Conservation (phyloP, 768 basidiomycete species). For the Ramaria rubella region DNA sequence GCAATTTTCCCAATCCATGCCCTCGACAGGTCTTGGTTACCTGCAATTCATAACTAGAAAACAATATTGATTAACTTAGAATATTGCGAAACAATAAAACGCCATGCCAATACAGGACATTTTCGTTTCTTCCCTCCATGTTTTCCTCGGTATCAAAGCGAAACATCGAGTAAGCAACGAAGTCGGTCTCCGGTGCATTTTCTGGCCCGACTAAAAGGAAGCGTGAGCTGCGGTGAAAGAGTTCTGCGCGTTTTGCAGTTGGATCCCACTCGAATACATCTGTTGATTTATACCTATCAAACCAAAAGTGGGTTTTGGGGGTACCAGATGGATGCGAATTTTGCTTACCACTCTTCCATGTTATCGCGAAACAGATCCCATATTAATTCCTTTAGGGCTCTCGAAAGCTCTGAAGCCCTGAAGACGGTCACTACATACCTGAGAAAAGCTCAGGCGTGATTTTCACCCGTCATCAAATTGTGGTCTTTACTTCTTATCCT, state of each 20-base stretch:
- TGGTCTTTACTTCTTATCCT: conserved; percentile 1
- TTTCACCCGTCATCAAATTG: neutral
- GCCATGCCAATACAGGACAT: conserved; percentile 65
- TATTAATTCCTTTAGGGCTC: neutral
- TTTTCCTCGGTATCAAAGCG: conserved; percentile 65
- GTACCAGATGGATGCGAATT: neutral
- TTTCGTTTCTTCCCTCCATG: conserved; percentile 27
- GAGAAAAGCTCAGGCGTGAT: neutral
- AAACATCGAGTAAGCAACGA: conserved; percentile 48
- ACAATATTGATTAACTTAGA: neutral
- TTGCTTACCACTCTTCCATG: conserved; percentile 6
- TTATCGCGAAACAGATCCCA: conserved; percentile 4
- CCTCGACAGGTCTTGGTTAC: conserved; percentile 39
- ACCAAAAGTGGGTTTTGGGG: neutral
- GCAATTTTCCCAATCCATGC: conserved; percentile 49
- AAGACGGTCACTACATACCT: neutral
- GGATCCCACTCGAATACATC: conserved; percentile 56
- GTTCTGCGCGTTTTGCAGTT: conserved; percentile 44
- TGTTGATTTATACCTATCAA: conserved; percentile 4
- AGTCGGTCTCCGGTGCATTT: conserved; percentile 22
- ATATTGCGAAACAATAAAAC: neutral
- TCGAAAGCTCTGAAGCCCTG: neutral
- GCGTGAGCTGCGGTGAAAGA: conserved; percentile 55
- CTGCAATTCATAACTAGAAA: conserved; percentile 70
- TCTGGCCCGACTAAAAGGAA: conserved; percentile 42